phyloP scores from a whole-genome alignment of 495 filamentous ascomycete genomes.

The Penicillium mononematosum region DNA sequence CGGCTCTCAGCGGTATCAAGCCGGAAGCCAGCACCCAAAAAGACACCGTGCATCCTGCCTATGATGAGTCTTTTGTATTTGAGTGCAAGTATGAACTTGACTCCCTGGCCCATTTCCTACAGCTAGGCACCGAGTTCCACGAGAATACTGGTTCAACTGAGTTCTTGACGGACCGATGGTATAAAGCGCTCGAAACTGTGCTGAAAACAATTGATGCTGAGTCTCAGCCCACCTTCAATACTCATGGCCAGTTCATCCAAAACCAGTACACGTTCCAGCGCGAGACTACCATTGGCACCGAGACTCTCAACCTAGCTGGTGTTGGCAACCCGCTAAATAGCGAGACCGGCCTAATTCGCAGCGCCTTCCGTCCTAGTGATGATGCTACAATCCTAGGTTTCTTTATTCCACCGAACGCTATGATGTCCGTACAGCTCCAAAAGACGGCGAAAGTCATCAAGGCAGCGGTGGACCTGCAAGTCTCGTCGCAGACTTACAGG shows the following conservation, averaged over 20 bases:
- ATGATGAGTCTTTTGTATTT: conserved; percentile 81
- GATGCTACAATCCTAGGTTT: conserved; percentile 95
- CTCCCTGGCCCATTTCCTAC: conserved; percentile 88
- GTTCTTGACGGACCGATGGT: conserved; percentile 79
- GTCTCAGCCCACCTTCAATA: conserved; percentile 73
- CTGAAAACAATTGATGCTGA: conserved; percentile 75
- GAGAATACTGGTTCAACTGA: conserved; percentile 72
- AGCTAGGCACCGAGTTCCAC: conserved; percentile 81
- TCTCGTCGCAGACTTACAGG: conserved; percentile 52
- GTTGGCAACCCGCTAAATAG: conserved; percentile 87
- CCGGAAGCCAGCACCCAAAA: conserved; percentile 71
- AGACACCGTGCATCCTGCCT: conserved; percentile 81
- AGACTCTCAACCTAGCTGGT: conserved; percentile 80
- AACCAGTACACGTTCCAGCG: conserved; percentile 90
- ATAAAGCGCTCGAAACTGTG: conserved; percentile 70
- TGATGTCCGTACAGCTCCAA: conserved; percentile 89
- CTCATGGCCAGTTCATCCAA: conserved; percentile 56
- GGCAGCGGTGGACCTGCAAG: conserved; percentile 53
- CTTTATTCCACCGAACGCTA: conserved; percentile 94
- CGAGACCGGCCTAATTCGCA: conserved; percentile 82
- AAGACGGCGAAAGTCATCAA: conserved; percentile 68
- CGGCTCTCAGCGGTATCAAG: conserved; percentile 70
- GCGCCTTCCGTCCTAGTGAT: conserved; percentile 94
- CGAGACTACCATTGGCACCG: conserved; percentile 75
- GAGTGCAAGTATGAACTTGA: conserved; percentile 99